Conservation (phyloP, 306 rosid genomes). For the Malus asiatica region DNA sequence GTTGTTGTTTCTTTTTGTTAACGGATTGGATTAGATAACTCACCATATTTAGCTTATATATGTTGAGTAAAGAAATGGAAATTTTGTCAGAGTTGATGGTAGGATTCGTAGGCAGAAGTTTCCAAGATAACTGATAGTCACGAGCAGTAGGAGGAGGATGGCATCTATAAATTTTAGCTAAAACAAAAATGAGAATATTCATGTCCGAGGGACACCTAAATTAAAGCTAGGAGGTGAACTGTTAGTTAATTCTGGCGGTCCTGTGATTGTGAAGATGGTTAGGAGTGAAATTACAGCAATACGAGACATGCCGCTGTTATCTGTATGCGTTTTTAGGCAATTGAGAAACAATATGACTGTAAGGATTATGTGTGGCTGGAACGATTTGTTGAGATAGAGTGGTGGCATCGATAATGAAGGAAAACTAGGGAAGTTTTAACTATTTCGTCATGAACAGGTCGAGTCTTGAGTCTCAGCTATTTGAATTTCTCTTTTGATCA, state of each 20-base stretch:
- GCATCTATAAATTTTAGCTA: not conserved
- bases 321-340: not conserved
- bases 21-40: no score
- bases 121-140: no score
- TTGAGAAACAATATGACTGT: no score
- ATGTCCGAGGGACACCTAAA: no score
- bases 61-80: no score
- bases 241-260: not conserved
- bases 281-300: no score
- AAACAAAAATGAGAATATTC: not conserved
- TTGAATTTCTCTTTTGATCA: not conserved
- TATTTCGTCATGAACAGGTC: not conserved
- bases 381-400: not conserved
- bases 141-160: not conserved
- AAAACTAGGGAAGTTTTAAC: not conserved
- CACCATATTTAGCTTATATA: no score
- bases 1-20: not conserved
- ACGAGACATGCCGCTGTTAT: no score
- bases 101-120: no score
- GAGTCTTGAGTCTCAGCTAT: not conserved
- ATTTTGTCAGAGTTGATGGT: no score
- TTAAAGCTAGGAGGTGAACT: no score
- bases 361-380: not conserved
- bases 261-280: not conserved
- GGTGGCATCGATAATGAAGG: not conserved